Conservation (phyloP, 208 protist genomes). For the Acanthamoeba sp. region DNA sequence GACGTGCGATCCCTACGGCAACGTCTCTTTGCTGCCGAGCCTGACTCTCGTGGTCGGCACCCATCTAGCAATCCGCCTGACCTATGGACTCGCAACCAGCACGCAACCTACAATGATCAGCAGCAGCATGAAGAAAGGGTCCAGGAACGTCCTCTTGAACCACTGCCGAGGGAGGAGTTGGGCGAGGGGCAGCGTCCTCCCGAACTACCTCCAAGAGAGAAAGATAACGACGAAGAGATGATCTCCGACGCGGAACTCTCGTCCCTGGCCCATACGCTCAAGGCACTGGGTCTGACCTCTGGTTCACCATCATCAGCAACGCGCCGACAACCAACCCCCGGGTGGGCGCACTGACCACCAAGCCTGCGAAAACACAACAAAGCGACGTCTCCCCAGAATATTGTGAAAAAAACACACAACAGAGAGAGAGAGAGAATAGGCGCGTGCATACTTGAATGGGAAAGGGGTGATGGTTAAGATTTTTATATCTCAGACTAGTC, state of each 20-base stretch:
- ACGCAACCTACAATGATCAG: not conserved
- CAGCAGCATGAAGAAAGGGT: not conserved
- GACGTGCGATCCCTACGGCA: not conserved
- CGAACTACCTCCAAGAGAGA: not conserved
- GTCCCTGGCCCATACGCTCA: not conserved
- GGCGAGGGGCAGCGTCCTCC: not conserved
- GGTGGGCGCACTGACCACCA: not conserved
- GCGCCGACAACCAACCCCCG: not conserved
- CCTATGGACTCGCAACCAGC: not conserved
- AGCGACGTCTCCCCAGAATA: no score
- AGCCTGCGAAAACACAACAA: no score
- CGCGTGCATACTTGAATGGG: no score
- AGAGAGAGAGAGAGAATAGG: no score
- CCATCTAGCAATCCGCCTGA: not conserved
- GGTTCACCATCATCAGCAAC: not conserved
- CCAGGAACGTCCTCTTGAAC: not conserved
- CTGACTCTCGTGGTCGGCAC: not conserved
- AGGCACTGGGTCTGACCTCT: not conserved
- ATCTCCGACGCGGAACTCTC: not conserved
- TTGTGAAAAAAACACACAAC: no score
- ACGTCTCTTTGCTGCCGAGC: slow-evolving; percentile 27
- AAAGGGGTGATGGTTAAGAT: no score
- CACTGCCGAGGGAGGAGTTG: not conserved
- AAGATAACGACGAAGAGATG: not conserved
- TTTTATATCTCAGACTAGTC: no score